These are phyloP conservation scores for Cardamine chenopodiifolia DNA, from an alignment of 345 rosid species.

Conservation along the genomic window DNA sequence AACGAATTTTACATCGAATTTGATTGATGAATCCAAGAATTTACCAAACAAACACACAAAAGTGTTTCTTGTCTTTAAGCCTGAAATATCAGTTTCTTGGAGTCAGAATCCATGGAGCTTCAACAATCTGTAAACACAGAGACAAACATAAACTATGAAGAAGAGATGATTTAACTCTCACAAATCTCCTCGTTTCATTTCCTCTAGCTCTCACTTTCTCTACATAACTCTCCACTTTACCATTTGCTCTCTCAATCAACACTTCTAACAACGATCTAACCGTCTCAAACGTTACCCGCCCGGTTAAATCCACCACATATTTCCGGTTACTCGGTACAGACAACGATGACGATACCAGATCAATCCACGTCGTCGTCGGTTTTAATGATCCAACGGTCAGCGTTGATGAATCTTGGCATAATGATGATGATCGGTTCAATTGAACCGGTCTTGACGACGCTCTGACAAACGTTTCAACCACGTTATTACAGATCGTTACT, in stretches of 20 bases:
- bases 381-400: constrained; percentile 28
- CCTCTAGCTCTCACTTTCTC: constrained; percentile 52
- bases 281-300: constrained; percentile 66
- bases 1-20: constrained; percentile 24
- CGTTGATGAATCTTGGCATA: constrained; percentile 1
- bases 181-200: constrained; percentile 51
- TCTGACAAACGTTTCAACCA: constrained; percentile 69
- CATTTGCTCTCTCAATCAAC: constrained; percentile 52
- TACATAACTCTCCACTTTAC: constrained; percentile 50
- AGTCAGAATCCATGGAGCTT: constrained; percentile 60
- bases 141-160: constrained; percentile 58
- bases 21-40: constrained; percentile 42
- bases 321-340: constrained; percentile 69
- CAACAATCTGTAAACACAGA: constrained; percentile 62
- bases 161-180: constrained; percentile 55
- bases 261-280: constrained; percentile 69
- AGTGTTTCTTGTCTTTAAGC: constrained; percentile 29
- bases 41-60: constrained; percentile 26
- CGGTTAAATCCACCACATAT: constrained; percentile 72
- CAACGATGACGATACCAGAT: constrained; percentile 60
- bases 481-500: constrained; percentile 58
- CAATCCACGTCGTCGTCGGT: constrained; percentile 52
- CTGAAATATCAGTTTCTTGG: constrained; percentile 47
- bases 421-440: constrained; percentile 15
- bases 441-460: constrained; percentile 45